phyloP scores from a whole-genome alignment of 2,329 filamentous ascomycete genomes.

The Magnaporthales sp. region DNA sequence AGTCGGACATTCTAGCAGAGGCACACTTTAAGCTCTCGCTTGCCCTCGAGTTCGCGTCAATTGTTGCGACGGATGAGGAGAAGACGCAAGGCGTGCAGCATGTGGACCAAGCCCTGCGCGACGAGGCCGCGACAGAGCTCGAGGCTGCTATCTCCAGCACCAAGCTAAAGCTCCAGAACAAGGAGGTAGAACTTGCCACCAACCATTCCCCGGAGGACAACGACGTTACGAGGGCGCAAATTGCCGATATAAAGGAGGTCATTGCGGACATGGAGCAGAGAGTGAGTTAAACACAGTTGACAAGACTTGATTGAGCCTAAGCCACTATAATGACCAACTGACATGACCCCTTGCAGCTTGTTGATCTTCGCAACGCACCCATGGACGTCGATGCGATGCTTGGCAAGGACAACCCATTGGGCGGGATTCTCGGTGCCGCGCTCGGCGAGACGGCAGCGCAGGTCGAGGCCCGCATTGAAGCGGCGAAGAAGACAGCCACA shows the following conservation, averaged over 20 bases:
- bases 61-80: conserved; percentile 52
- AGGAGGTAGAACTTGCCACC: conserved; percentile 57
- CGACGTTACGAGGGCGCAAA: conserved; percentile 50
- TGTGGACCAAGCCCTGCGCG: conserved; percentile 61
- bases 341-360: conserved; percentile 35
- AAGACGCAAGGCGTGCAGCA: conserved; percentile 34
- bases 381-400: conserved; percentile 48
- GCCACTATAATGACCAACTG: background rate
- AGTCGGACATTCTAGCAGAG: conserved; percentile 82
- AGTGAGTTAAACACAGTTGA: conserved; percentile 31
- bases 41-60: conserved; percentile 85
- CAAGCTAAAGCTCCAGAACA: conserved; percentile 59
- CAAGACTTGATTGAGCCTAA: conserved; percentile 12
- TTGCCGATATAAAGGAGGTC: conserved; percentile 69
- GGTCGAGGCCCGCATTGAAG: conserved; percentile 56
- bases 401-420: conserved; percentile 31
- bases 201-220: conserved; percentile 58
- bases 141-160: conserved; percentile 67
- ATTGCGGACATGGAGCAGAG: conserved; percentile 71
- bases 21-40: conserved; percentile 95
- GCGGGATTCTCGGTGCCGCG: conserved; percentile 55
- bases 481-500: conserved; percentile 65
- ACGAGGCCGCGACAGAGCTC: conserved; percentile 63
- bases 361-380: conserved; percentile 58
- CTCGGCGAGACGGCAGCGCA: conserved; percentile 53